Evolutionary conservation across 306 rosid genomes (phyloP), one percentile per base, ranked within the genome.

Genomic region (Adenanthera pavonina): DNA sequence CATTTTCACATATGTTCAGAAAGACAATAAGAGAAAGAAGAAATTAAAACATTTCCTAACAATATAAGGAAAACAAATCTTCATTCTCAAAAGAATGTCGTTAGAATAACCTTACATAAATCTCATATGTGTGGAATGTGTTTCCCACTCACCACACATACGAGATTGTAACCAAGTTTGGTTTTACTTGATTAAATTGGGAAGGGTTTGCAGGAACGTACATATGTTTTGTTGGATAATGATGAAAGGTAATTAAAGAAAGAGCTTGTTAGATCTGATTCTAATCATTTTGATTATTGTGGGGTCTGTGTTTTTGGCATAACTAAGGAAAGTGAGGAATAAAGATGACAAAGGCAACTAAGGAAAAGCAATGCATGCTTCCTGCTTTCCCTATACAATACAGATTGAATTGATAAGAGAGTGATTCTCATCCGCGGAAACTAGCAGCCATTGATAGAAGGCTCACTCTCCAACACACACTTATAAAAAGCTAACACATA

Each of bases 381-480:
- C 11, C 34, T 61, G 38, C 84, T 82, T 76, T 54, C 52, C 60
- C 68, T 48, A 60, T 69, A 47, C 80, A 73, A 60, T 8, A 2
- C 30, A 25, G 13, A 68, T 51, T 79, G 78, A 79, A 75, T 85
- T 66, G 49, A 82, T 81, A 74, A 77, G 82, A 85, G 86, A 74
- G 75, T 77, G 80, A 82, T 88, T 83, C 80, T 85, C 78, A 74
- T 49, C 61, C 46, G 68, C 83, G 78, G 83, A 62, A 72, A 80
- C 70, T 38, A 38, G 41, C 3, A 38, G 41, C 1, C n/a, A 51
- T 14, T 59, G 3, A 48, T 84, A 51, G 66, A 71, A 66, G 84
- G 91, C 89, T 90, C 92, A 84, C 43, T 81, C 82, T 83, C 90
- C 97, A 87, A 87, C 72, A 85, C 89, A 19, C 71, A 9, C 11